A percentile compares a stretch with the other conserved stretches of the same genome.
Evolutionary conservation across 805 yeast genomes (phyloP).

Genomic region (Saccharomycopsis oosterbeekiorum): DNA sequence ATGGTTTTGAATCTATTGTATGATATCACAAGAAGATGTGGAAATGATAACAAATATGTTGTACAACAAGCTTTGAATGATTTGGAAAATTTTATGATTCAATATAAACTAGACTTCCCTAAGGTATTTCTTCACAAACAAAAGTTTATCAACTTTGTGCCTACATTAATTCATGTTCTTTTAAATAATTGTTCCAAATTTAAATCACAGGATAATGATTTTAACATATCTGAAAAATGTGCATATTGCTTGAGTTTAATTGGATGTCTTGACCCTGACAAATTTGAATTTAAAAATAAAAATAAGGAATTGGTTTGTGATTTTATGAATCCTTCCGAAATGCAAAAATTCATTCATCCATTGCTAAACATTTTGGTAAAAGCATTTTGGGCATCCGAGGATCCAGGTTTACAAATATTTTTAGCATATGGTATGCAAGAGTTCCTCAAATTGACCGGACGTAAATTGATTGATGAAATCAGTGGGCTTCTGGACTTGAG

Average conservation of each 20-base stretch:
- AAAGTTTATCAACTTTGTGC: constrained; percentile 27
- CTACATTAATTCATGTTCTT: constrained; percentile 41
- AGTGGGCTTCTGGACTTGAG: constrained; percentile 47
- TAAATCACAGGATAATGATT: constrained; percentile 24
- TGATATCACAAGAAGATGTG: constrained; percentile 46
- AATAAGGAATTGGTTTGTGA: constrained; percentile 47
- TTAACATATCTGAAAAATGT: constrained; percentile 43
- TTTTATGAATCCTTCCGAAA: constrained; percentile 50
- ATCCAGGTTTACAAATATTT: constrained; percentile 74
- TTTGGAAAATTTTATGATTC: constrained; percentile 41
- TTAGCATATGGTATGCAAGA: constrained; percentile 88
- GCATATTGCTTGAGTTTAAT: constrained; percentile 64
- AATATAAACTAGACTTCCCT: constrained; percentile 42
- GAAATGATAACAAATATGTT: constrained; percentile 58
- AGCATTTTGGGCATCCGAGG: constrained; percentile 81
- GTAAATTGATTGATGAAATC: constrained; percentile 25
- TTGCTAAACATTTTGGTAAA: constrained; percentile 51
- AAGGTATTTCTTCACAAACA: constrained; percentile 31
- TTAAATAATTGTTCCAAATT: constrained; percentile 50
- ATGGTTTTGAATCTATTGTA: constrained; percentile 29
- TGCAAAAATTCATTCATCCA: constrained; percentile 8
- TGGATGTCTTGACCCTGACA: constrained; percentile 42
- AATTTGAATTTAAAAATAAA: constrained; percentile 30
- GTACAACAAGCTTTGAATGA: constrained; percentile 65
- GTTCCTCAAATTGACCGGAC: constrained; percentile 47